Base-by-base conservation (phyloP, 306 rosid genomes). In the Quercus suber region DNA sequence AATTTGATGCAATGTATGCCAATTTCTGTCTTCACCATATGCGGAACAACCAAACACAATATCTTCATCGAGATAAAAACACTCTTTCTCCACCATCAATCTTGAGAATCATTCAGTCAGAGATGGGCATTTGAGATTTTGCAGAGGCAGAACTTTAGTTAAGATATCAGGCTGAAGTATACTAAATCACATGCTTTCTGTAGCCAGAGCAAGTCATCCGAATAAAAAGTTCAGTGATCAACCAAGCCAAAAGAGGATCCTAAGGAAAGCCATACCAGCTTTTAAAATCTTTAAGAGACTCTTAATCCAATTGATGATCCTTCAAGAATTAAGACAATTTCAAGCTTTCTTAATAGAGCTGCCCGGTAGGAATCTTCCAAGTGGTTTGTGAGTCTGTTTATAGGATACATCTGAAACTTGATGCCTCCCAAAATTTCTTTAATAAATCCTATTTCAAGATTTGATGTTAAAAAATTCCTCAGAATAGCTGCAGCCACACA, bases 201-300 rank as follows among this genome's bases (percentile, higher is more conserved):
- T 45, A 89, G 79, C 89, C 84, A 89, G 27, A 31, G 82, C 60
- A 80, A 77, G 59, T 87, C 86, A 49, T 87, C 89, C 14, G 92
- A 88, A 76, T 91, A 94, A 4, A 85, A 89, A 90, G 68, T 56
- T 82, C 89, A 78, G 86, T 85, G 35, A 94, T 84, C 65, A 94
- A 81, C 82, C 87, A 80, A 82, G 70, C 83, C 84, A 91, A 65
- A 21, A 92, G 59, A 19, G 79, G 60, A 81, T 76, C 81, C 41
- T 83, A 84, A 12, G 97, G 97, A 78, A 89, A 89, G n/a, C 97
- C 97, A 80, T 92, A 87, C 71, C 89, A 86, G n/a, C 76, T 85
- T 71, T 76, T 88, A 67, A 88, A 92, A 87, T 91, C 91, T 45
- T 63, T 77, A 83, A 91, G 92, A 7, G 78, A 83, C n/a, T 85